These are phyloP conservation scores for Macrotyloma uniflorum DNA, from an alignment of 306 rosid species.

Conservation along the genomic window DNA sequence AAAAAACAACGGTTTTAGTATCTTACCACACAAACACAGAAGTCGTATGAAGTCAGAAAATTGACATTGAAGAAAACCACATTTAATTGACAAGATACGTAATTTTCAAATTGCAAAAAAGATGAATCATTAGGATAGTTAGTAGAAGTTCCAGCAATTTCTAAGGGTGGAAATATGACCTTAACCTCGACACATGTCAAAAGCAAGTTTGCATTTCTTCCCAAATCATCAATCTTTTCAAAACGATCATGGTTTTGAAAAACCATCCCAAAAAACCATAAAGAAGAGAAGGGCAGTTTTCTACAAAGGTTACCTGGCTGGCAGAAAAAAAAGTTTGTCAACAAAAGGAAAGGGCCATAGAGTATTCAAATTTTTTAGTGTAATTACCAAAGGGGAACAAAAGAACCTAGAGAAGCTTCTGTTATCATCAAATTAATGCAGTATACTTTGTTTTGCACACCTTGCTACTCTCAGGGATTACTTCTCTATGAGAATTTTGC, in stretches of 20 bases:
- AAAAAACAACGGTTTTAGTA: conserved; percentile 39
- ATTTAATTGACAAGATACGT: conserved; percentile 38
- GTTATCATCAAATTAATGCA: conserved; percentile 58
- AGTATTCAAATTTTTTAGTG: conserved; percentile 41
- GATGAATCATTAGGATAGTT: conserved; percentile 38
- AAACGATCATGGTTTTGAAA: conserved; percentile 47
- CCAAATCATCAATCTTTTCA: conserved; percentile 54
- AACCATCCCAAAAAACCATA: conserved; percentile 46
- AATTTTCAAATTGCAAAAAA: conserved; percentile 48
- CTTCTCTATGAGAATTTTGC: conserved; percentile 43
- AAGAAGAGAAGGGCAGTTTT: conserved; percentile 41
- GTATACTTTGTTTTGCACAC: conserved; percentile 43
- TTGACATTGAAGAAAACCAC: conserved; percentile 38
- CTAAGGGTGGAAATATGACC: conserved; percentile 40
- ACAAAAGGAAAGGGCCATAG: conserved; percentile 43
- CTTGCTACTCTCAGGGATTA: conserved; percentile 48
- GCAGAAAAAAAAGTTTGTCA: conserved; percentile 52
- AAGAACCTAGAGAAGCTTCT: conserved; percentile 46
- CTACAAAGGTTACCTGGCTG: conserved; percentile 32
- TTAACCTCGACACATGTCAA: conserved; percentile 52
- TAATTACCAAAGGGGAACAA: conserved; percentile 35
- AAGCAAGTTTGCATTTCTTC: conserved; percentile 35
- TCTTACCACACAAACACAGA: conserved; percentile 40
- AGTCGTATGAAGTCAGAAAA: conserved; percentile 44
- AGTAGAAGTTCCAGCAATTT: conserved; percentile 38